phyloP scores from a whole-genome alignment of 345 rosid genomes.

The Acer saccharum region DNA sequence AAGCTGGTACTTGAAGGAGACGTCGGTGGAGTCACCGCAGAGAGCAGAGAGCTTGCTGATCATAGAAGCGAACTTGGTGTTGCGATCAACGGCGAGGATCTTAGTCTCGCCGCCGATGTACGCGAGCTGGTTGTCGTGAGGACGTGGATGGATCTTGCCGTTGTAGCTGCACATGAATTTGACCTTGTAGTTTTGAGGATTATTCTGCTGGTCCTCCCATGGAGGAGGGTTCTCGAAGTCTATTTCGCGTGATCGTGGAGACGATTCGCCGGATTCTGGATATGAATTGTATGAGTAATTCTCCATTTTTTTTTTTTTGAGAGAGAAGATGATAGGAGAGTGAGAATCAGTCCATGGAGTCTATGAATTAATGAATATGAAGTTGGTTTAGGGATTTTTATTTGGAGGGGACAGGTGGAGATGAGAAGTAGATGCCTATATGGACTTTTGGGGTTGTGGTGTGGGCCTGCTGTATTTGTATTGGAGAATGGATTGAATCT shows the following conservation, averaged over 20 bases:
- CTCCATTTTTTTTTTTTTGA: constrained; percentile 45
- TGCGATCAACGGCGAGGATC: constrained; percentile 82
- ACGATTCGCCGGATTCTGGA: constrained; percentile 88
- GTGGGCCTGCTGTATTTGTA: too few species aligned
- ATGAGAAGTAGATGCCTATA: too few species aligned
- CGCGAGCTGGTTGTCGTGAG: constrained; percentile 87
- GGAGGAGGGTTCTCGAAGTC: constrained; percentile 80
- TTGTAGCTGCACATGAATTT: constrained; percentile 92
- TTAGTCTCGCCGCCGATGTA: constrained; percentile 92
- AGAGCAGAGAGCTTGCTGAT: constrained; percentile 64
- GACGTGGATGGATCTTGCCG: constrained; percentile 94
- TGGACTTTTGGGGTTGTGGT: too few species aligned
- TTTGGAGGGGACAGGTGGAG: too few species aligned
- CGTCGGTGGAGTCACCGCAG: constrained; percentile 41
- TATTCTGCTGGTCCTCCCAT: constrained; percentile 71
- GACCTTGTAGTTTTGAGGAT: constrained; percentile 48
- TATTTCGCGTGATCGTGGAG: constrained; percentile 94
- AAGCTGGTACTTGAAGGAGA: constrained; percentile 88
- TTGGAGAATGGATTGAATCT: too few species aligned
- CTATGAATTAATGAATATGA: too few species aligned
- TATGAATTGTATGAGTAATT: constrained; percentile 62
- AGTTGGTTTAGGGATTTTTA: too few species aligned
- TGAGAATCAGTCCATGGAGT: neutral
- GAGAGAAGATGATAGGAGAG: neutral
- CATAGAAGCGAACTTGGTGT: constrained; percentile 54